phyloP scores from a whole-genome alignment of 2,329 filamentous ascomycete genomes.

The Xenoacremonium recifei region DNA sequence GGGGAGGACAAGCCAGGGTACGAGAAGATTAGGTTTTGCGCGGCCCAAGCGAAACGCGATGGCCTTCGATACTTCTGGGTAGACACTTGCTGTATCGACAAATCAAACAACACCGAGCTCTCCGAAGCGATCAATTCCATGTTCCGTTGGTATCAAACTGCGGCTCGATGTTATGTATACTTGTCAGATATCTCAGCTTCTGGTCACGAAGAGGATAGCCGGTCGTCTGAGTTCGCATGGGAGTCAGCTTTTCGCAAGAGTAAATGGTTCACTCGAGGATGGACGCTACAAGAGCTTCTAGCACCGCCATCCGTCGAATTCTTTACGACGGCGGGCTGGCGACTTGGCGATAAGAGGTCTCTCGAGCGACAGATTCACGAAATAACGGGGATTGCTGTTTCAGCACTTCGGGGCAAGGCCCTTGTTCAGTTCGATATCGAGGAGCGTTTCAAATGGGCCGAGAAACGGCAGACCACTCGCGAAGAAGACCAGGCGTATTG shows the following conservation, averaged over 20 bases:
- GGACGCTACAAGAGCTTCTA: constrained; percentile 20
- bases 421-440: not conserved
- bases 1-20: constrained; percentile 6
- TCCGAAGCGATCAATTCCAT: constrained; percentile 22
- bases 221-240: constrained; percentile 35
- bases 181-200: constrained; percentile 1
- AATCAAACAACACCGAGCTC: constrained; percentile 14
- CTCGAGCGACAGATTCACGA: not conserved
- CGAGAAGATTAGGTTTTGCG: constrained; percentile 12
- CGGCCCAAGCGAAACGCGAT: not conserved
- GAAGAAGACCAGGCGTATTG: constrained; percentile 1
- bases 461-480: not conserved
- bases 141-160: constrained; percentile 29
- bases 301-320: constrained; percentile 12
- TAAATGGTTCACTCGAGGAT: constrained; percentile 18
- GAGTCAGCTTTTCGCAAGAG: constrained; percentile 8
- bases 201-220: constrained; percentile 12
- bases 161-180: constrained; percentile 12
- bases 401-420: not conserved
- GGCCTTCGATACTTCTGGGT: constrained; percentile 10
- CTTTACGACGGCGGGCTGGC: constrained; percentile 9
- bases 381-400: not conserved
- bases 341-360: constrained; percentile 8
- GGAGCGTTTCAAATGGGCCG: not conserved
- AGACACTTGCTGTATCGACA: constrained; percentile 14